These are phyloP conservation scores for Talaromyces marneffei DNA, from an alignment of 2,329 filamentous ascomycete genomes.

Conservation along the genomic window DNA sequence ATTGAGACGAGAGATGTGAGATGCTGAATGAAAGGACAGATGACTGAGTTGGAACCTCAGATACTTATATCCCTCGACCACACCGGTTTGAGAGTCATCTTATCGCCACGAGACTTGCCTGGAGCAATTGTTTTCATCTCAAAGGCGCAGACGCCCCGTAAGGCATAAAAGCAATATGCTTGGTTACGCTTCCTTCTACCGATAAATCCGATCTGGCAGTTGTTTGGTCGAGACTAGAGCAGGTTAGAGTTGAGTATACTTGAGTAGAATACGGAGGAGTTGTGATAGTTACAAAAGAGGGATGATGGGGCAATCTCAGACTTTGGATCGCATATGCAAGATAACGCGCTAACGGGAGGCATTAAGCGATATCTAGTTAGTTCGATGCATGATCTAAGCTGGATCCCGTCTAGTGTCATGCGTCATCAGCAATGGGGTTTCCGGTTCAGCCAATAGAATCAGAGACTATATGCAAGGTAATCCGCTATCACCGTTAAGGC, in stretches of 20 bases:
- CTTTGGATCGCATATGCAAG: not conserved
- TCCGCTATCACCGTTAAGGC: not conserved
- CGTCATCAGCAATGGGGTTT: not conserved
- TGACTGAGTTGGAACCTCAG: not conserved
- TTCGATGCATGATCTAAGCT: not conserved
- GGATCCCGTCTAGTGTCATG: not conserved
- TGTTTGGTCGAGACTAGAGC: not conserved
- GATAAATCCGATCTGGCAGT: not conserved
- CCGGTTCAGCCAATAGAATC: not conserved
- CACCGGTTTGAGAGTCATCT: not conserved
- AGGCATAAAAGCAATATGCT: not conserved
- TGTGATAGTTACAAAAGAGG: too few relatives aligned
- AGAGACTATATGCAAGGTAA: not conserved
- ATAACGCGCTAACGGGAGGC: not conserved
- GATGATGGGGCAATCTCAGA: too few relatives aligned
- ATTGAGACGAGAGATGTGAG: not conserved
- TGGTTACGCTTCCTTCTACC: not conserved
- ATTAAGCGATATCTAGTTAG: not conserved
- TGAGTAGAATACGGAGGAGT: too few relatives aligned
- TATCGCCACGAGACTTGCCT: not conserved
- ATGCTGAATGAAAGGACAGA: not conserved
- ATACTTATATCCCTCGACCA: constrained; percentile 1
- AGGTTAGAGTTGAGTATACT: too few relatives aligned
- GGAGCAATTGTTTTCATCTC: not conserved
- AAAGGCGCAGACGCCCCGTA: not conserved